Evolutionary conservation across 2,329 filamentous ascomycete species (phyloP), one percentile per base, ranked within the genome.

Genomic region (Zymoseptoria pseudotritici): DNA sequence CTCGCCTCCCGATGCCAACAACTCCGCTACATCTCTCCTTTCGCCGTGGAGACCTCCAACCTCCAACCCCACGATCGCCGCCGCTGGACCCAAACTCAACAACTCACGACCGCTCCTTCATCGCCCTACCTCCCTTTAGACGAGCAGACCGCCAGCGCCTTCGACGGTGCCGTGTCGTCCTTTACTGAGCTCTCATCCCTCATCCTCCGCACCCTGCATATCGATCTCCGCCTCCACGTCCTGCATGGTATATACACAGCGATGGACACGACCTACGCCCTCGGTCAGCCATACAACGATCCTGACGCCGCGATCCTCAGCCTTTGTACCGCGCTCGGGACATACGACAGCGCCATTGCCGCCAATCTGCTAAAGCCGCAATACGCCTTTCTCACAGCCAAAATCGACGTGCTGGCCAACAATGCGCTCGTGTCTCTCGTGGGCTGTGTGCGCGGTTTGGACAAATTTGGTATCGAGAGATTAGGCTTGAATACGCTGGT

Each of bases 401-500:
- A 91, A 0, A 81, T 97, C 2, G 86, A 89, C 7, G 77, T 86
- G 19, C 84, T 97, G 20, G 88, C 94, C 66, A 92, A 95, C 72
- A 80, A 81, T 8, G 89, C 88, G 70, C 85, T 97, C 2, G 85
- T 97, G 46, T 65, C 68, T 3, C 79, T 85, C 61, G 89, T 89
- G 63, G 85, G 86, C 1, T 83, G 84, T 70, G 88, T 93, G 52
- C 85, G 86, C 55, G 86, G 88, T 7, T 93, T 99, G 86, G 97
- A 99, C 73, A 78, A 77, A 46, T 84, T 88, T 67, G 94, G 94
- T 50, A 90, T 87, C 61, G 85, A 86, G n/a, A 84, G 91, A 46
- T 91, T 99, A 84, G 88, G 91, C 73, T 84, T 97, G 69, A 96
- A 99, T 73, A 91, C 97, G 54, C 82, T 97, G 22, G 94, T 99